phyloP scores from a whole-genome alignment of 2,329 filamentous ascomycete species.

The Parascedosporium putredinis region DNA sequence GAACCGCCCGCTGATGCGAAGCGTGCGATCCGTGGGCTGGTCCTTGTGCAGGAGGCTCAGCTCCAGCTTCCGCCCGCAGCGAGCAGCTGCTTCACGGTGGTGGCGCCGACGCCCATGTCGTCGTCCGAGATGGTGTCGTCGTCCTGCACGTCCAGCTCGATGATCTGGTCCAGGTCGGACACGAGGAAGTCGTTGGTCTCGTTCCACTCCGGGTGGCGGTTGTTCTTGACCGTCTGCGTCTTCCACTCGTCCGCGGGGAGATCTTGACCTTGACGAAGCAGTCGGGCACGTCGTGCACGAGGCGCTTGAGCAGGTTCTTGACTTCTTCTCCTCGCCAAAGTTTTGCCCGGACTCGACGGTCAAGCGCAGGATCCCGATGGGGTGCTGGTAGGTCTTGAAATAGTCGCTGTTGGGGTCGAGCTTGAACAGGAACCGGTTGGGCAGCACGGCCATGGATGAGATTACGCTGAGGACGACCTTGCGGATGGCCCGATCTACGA shows the following conservation, averaged over 20 bases:
- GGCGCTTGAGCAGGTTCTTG: slow-evolving; percentile 28
- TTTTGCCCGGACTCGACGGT: slow-evolving; percentile 22
- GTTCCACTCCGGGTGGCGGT: slow-evolving; percentile 32
- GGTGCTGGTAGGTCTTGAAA: slow-evolving; percentile 35
- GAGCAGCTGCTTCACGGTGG: slow-evolving; percentile 29
- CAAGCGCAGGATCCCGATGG: slow-evolving; percentile 30
- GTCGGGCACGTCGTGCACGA: slow-evolving; percentile 28
- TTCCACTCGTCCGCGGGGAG: slow-evolving; percentile 32
- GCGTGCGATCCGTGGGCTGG: slow-evolving; percentile 22
- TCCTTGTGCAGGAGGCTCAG: slow-evolving; percentile 27
- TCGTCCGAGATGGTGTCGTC: slow-evolving; percentile 31
- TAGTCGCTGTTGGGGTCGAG: slow-evolving; percentile 34
- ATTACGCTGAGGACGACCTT: slow-evolving; percentile 34
- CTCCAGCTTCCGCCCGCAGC: slow-evolving; percentile 29
- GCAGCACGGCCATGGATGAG: slow-evolving; percentile 32
- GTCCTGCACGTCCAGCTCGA: slow-evolving; percentile 31
- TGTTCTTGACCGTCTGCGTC: slow-evolving; percentile 30
- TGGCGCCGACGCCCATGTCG: slow-evolving; percentile 30
- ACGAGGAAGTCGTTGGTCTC: slow-evolving; percentile 38
- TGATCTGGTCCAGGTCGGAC: slow-evolving; percentile 30
- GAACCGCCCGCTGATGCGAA: slow-evolving; percentile 28
- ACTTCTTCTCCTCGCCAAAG: slow-evolving; percentile 14
- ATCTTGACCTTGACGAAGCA: slow-evolving; percentile 33
- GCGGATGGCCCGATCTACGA: slow-evolving; percentile 31
- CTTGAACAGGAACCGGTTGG: slow-evolving; percentile 38